Evolutionary conservation across 371 early-diverging fungal species (phyloP).

Genomic region (Nosema muscidifuracis): DNA sequence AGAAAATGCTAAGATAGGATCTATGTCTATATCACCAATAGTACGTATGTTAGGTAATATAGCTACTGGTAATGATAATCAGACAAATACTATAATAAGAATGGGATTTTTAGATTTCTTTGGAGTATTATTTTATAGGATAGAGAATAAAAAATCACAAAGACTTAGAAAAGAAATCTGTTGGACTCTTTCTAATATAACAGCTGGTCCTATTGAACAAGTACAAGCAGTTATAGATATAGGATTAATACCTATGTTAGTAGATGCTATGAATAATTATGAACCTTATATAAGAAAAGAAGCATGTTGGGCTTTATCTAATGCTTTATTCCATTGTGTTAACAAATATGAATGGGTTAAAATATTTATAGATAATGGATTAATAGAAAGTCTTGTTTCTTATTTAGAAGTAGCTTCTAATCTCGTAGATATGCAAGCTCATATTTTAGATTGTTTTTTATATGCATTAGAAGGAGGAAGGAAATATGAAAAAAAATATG

Average conservation of each 20-base stretch:
- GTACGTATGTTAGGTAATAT: constrained; percentile 96
- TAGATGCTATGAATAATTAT: constrained; percentile 73
- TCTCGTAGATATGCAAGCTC: constrained; percentile 78
- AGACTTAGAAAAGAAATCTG: constrained; percentile 96
- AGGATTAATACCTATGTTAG: constrained; percentile 79
- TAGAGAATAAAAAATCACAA: constrained; percentile 73
- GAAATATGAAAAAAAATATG: constrained; percentile 65
- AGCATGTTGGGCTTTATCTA: constrained; percentile 98
- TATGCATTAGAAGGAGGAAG: constrained; percentile 88
- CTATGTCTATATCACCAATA: constrained; percentile 71
- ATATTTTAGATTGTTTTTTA: constrained; percentile 84
- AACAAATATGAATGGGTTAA: constrained; percentile 43
- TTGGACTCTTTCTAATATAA: constrained; percentile 98
- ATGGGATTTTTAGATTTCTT: constrained; percentile 69
- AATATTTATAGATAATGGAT: constrained; percentile 77
- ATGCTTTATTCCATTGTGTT: constrained; percentile 61
- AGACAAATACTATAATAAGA: constrained; percentile 86
- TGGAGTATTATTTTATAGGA: constrained; percentile 67
- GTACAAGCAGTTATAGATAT: constrained; percentile 84
- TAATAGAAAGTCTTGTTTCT: constrained; percentile 85
- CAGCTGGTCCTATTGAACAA: constrained; percentile 92
- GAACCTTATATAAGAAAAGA: constrained; percentile 96
- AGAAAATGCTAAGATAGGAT: constrained; percentile 33
- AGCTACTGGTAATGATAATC: constrained; percentile 90
- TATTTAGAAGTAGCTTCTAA: constrained; percentile 66